Evolutionary conservation across 495 filamentous ascomycete species (phyloP).

Genomic region (Bryoglossum gracile): DNA sequence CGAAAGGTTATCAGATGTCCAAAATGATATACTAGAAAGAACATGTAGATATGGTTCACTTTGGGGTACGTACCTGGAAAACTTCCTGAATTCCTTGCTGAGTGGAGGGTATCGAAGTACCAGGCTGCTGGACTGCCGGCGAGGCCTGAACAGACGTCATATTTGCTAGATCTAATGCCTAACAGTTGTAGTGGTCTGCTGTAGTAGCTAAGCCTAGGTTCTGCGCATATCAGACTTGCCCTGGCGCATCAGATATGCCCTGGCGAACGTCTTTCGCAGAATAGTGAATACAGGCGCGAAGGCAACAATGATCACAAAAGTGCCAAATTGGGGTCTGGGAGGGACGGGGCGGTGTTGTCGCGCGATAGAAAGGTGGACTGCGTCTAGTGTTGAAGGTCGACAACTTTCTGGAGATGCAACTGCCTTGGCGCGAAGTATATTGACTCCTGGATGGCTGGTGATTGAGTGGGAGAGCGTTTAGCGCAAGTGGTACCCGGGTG

Average conservation of each 20-base stretch:
- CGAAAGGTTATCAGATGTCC: slow-evolving; percentile 17
- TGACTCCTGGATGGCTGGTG: slow-evolving; percentile 12
- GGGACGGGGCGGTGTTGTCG: slow-evolving; percentile 12
- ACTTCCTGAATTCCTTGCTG: slow-evolving; percentile 56
- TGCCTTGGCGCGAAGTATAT: slow-evolving; percentile 24
- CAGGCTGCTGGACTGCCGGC: slow-evolving; percentile 52
- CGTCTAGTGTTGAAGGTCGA: slow-evolving; percentile 24
- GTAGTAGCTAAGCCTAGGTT: slow-evolving; percentile 8
- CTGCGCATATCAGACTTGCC: slow-evolving; percentile 24
- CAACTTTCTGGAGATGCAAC: slow-evolving; percentile 21
- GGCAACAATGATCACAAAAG: slow-evolving; percentile 1
- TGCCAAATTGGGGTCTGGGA: not conserved
- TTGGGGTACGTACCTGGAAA: slow-evolving; percentile 40
- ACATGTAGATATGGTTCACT: slow-evolving; percentile 2
- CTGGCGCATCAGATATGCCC: slow-evolving; percentile 26
- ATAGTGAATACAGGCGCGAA: slow-evolving; percentile 13
- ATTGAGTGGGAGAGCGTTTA: slow-evolving; percentile 10
- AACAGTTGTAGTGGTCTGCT: not conserved
- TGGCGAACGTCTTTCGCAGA: slow-evolving; percentile 2
- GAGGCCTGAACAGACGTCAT: slow-evolving; percentile 77
- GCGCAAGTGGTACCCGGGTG: slow-evolving; percentile 1
- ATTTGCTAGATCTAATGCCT: slow-evolving; percentile 18
- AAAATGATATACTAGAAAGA: not conserved
- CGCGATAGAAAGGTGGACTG: slow-evolving; percentile 15
- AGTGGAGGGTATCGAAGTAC: slow-evolving; percentile 48